These are phyloP conservation scores for Lunularia cruciata DNA, from an alignment of 225 moss, liverwort and hornwort species.

Conservation along the genomic window DNA sequence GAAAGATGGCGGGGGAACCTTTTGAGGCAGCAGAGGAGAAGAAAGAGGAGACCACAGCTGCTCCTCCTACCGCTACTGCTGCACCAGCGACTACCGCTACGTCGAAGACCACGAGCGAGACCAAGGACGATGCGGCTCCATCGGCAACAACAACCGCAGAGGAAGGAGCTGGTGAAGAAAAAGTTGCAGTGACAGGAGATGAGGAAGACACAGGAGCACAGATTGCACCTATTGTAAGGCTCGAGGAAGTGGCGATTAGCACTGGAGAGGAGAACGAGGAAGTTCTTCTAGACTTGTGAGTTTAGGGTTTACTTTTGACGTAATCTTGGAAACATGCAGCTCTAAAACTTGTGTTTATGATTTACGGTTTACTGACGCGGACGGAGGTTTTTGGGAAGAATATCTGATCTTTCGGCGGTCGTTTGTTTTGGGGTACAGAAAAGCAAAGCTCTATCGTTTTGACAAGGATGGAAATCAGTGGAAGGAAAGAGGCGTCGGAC, in stretches of 20 bases:
- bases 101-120: not conserved
- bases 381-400: not conserved
- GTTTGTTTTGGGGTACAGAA: constrained; percentile 45
- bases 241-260: constrained; percentile 80
- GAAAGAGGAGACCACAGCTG: constrained; percentile 8
- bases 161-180: constrained; percentile 45
- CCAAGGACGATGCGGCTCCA: constrained; percentile 16
- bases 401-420: not conserved
- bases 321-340: not conserved
- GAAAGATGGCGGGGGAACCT: constrained; percentile 44
- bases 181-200: constrained; percentile 51
- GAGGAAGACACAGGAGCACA: constrained; percentile 94
- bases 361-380: not conserved
- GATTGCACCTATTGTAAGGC: constrained; percentile 87
- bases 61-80: not conserved
- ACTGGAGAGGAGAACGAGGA: constrained; percentile 94
- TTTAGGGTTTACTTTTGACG: constrained; percentile 26
- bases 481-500: constrained; percentile 95
- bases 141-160: constrained; percentile 23
- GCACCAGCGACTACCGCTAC: constrained; percentile 3
- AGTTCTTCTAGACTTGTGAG: constrained; percentile 80
- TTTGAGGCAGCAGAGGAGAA: constrained; percentile 39
- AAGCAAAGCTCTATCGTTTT: constrained; percentile 90
- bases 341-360: not conserved
- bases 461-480: constrained; percentile 94